A percentile compares a stretch with the other conserved stretches of the same genome.
These are phyloP conservation scores for Elongisporangium prolatum DNA, from an alignment of 352 stramenopile genomes.

Conservation along the genomic window DNA sequence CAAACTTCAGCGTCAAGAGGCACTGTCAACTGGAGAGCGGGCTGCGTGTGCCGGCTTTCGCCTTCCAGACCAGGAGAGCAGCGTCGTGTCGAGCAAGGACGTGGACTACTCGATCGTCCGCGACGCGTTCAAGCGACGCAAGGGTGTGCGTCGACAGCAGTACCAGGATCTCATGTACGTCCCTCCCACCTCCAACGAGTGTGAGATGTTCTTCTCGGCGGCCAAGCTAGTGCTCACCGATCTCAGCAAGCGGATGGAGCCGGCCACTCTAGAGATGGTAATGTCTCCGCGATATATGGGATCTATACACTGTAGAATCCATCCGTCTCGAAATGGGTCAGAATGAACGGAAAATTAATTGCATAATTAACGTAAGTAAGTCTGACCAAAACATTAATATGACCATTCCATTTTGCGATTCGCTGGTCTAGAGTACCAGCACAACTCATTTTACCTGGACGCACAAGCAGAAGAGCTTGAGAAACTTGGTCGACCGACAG, in stretches of 20 bases:
- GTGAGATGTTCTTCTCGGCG: slow-evolving; percentile 11
- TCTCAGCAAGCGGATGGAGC: slow-evolving; percentile 9
- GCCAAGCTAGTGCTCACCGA: slow-evolving; percentile 13
- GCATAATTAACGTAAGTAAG: no score
- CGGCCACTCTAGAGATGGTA: slow-evolving; percentile 12
- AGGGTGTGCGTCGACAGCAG: not conserved
- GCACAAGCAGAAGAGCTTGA: slow-evolving; percentile 16
- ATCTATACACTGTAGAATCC: slow-evolving; percentile 8
- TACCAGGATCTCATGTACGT: slow-evolving; percentile 1
- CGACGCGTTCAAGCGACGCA: slow-evolving; percentile 6
- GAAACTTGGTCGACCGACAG: slow-evolving; percentile 12
- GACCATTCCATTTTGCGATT: no score
- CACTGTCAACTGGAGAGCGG: slow-evolving; percentile 2
- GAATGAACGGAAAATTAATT: no score
- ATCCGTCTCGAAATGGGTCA: no score
- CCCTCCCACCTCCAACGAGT: slow-evolving; percentile 10
- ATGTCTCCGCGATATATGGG: slow-evolving; percentile 11
- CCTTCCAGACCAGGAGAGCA: no score
- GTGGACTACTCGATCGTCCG: slow-evolving; percentile 4
- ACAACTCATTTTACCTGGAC: slow-evolving; percentile 2
- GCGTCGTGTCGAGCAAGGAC: not conserved
- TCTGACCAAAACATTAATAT: no score
- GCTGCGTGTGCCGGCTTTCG: slow-evolving; percentile 4
- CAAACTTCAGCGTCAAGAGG: slow-evolving; percentile 5
- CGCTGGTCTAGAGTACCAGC: slow-evolving; percentile 3